Conservation (phyloP, 2,329 filamentous ascomycete species). For the Aspergillus felis region DNA sequence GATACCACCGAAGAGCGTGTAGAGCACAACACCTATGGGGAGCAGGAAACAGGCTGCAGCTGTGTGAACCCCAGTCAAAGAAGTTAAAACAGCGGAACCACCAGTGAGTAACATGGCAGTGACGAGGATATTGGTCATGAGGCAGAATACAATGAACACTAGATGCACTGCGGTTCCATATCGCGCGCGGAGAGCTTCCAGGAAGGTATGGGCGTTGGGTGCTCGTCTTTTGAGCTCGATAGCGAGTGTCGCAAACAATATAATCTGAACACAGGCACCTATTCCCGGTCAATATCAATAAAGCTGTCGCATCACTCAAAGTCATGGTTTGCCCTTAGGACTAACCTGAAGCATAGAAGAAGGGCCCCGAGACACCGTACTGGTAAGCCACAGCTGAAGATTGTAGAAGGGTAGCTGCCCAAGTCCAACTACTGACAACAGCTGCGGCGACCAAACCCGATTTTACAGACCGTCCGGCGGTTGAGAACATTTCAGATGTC, state of each 20-base stretch:
- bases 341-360: constrained; percentile 61
- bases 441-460: constrained; percentile 82
- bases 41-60: constrained; percentile 80
- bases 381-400: constrained; percentile 77
- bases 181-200: constrained; percentile 72
- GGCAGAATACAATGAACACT: constrained; percentile 76
- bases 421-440: constrained; percentile 92
- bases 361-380: constrained; percentile 66
- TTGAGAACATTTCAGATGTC: constrained; percentile 90
- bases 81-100: constrained; percentile 68
- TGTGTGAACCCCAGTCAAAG: constrained; percentile 70
- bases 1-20: constrained; percentile 71
- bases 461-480: constrained; percentile 82
- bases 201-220: constrained; percentile 79
- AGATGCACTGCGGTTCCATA: constrained; percentile 71
- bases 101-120: constrained; percentile 86
- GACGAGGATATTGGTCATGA: constrained; percentile 82
- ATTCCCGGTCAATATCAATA: constrained; percentile 24
- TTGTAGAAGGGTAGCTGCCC: constrained; percentile 80
- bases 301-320: constrained; percentile 51
- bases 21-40: constrained; percentile 74
- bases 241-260: constrained; percentile 84
- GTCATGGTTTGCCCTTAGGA: constrained; percentile 12
- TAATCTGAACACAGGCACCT: constrained; percentile 78
- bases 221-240: constrained; percentile 85